A percentile compares a stretch with the other conserved stretches of the same genome.
phyloP scores from a whole-genome alignment of 805 yeast species.

The Babjeviella inositovora region DNA sequence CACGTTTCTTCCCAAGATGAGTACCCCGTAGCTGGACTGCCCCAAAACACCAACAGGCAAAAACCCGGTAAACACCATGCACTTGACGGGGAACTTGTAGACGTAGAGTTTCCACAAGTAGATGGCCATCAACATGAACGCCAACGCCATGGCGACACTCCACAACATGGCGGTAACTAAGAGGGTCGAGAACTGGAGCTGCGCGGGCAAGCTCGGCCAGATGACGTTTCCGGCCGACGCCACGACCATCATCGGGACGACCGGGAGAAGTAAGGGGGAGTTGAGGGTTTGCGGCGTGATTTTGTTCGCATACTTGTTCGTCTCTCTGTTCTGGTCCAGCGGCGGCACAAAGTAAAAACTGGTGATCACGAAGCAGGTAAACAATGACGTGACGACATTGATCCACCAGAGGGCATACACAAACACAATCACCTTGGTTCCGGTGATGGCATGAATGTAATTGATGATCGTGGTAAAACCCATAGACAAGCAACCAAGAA shows the following conservation, averaged over 20 bases:
- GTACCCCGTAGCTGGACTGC: conserved; percentile 63
- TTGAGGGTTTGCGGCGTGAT: conserved; percentile 23
- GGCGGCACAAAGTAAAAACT: too few species aligned
- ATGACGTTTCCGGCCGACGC: conserved; percentile 56
- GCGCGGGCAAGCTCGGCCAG: conserved; percentile 21
- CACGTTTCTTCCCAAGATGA: conserved; percentile 32
- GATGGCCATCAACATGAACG: conserved; percentile 35
- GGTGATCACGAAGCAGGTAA: conserved; percentile 47
- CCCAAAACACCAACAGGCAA: conserved; percentile 77
- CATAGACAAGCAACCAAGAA: conserved; percentile 73
- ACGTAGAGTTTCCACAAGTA: conserved; percentile 44
- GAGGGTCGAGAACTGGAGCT: conserved; percentile 33
- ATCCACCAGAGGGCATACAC: conserved; percentile 66
- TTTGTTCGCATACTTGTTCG: too few species aligned
- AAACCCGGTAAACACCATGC: conserved; percentile 45
- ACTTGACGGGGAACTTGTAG: conserved; percentile 39
- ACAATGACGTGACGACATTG: conserved; percentile 32
- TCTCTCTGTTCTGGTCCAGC: too few species aligned
- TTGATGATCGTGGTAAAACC: conserved; percentile 54
- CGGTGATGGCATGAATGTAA: conserved; percentile 29
- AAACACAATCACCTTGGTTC: conserved; percentile 26
- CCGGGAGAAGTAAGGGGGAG: conserved; percentile 50
- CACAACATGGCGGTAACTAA: conserved; percentile 42
- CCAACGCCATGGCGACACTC: conserved; percentile 52
- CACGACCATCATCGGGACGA: conserved; percentile 69